These are phyloP conservation scores for Daldinia eschscholtzii DNA, from an alignment of 2,329 filamentous ascomycete genomes.

Conservation along the genomic window DNA sequence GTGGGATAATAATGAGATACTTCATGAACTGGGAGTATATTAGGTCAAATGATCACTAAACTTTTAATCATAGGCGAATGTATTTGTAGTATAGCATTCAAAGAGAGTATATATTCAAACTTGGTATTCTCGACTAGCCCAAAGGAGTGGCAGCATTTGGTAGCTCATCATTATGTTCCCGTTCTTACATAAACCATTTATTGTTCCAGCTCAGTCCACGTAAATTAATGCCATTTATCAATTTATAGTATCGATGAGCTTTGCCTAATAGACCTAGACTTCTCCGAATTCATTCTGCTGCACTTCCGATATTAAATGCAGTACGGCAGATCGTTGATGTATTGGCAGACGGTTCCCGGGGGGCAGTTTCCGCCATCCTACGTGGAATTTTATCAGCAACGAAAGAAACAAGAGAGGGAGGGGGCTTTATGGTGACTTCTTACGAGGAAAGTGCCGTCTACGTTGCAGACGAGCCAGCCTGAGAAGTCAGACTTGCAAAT, in stretches of 20 bases:
- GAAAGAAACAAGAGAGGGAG: neutral
- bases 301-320: conserved; percentile 41
- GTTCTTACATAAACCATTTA: neutral
- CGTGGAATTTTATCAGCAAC: conserved; percentile 2
- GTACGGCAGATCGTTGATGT: conserved; percentile 50
- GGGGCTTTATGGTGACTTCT: conserved; percentile 10
- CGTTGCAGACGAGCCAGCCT: conserved; percentile 51
- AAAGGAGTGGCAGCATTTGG: conserved; percentile 19
- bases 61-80: neutral
- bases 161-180: neutral
- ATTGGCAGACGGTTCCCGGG: conserved; percentile 44
- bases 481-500: conserved; percentile 48
- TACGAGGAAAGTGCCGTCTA: conserved; percentile 49
- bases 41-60: neutral
- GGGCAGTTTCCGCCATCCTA: conserved; percentile 49
- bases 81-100: neutral
- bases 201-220: neutral
- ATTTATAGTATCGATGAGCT: neutral
- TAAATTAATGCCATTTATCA: neutral
- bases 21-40: neutral
- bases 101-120: conserved; percentile 6
- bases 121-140: neutral
- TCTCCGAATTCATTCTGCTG: neutral
- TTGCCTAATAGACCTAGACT: neutral
- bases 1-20: neutral